phyloP scores from a whole-genome alignment of 768 basidiomycete species.

The Cubamyces sp. region DNA sequence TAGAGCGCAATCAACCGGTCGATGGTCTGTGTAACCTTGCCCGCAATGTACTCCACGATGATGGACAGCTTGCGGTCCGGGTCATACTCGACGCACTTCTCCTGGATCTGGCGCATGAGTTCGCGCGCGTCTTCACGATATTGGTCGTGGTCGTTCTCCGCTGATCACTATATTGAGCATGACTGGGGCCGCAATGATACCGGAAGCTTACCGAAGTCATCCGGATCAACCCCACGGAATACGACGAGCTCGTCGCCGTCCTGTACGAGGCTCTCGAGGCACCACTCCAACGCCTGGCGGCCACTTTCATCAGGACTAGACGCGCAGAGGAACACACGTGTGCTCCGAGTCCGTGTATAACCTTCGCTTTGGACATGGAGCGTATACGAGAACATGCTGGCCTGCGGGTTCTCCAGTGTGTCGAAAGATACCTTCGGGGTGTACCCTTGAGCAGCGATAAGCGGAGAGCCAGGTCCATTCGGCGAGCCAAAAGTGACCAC shows the following conservation, averaged over 20 bases:
- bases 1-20: slow-evolving; percentile 93
- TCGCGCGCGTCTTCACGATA: slow-evolving; percentile 86
- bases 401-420: slow-evolving; percentile 81
- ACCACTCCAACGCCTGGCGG: slow-evolving; percentile 88
- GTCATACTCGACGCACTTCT: slow-evolving; percentile 78
- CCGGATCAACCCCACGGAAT: slow-evolving; percentile 87
- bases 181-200: background rate
- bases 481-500: slow-evolving; percentile 23
- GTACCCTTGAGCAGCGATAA: slow-evolving; percentile 37
- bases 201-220: slow-evolving; percentile 66
- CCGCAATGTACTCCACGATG: slow-evolving; percentile 93
- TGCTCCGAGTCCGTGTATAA: slow-evolving; percentile 73
- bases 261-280: slow-evolving; percentile 80
- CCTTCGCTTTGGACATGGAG: slow-evolving; percentile 84
- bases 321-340: slow-evolving; percentile 89
- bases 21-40: slow-evolving; percentile 85
- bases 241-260: slow-evolving; percentile 94
- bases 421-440: slow-evolving; percentile 84
- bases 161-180: slow-evolving; percentile 6
- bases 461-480: slow-evolving; percentile 14
- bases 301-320: slow-evolving; percentile 90
- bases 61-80: slow-evolving; percentile 85
- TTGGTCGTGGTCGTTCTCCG: slow-evolving; percentile 76
- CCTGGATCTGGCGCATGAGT: slow-evolving; percentile 79
- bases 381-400: slow-evolving; percentile 87